phyloP scores from a whole-genome alignment of 257 asterid species.

The Plectranthus barbatus region DNA sequence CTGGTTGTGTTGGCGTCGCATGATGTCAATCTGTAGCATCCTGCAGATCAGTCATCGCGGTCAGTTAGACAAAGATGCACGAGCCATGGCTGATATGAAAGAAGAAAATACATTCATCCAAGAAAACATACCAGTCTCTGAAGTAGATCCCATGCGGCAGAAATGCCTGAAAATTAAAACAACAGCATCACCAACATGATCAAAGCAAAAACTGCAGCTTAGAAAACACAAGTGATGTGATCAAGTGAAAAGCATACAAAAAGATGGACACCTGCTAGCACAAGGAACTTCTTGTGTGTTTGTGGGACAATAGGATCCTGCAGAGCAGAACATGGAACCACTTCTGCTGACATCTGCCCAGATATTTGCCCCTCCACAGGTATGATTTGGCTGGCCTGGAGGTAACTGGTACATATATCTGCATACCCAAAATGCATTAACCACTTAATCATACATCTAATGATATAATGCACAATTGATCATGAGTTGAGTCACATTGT shows the following conservation, averaged over 20 bases:
- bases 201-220: too few relatives aligned
- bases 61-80: not conserved
- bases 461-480: too few relatives aligned
- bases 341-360: constrained; percentile 86
- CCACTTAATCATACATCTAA: not conserved
- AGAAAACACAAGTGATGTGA: too few relatives aligned
- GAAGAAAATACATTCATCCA: not conserved
- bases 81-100: too few relatives aligned
- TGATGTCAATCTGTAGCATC: constrained; percentile 60
- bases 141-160: constrained; percentile 61
- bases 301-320: constrained; percentile 88
- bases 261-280: constrained; percentile 48
- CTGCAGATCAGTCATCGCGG: constrained; percentile 27
- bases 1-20: constrained; percentile 45
- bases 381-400: constrained; percentile 44
- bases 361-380: constrained; percentile 87
- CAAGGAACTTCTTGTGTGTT: constrained; percentile 52
- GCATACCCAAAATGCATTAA: constrained; percentile 11
- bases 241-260: not conserved
- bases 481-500: too few relatives aligned
- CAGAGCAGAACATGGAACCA: constrained; percentile 67
- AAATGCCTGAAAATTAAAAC: constrained; percentile 40
- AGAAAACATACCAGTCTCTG: constrained; percentile 34
- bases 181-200: not conserved
- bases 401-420: constrained; percentile 80